Conservation (phyloP, 2,329 filamentous ascomycete species). For the Pyricularia grisea region DNA sequence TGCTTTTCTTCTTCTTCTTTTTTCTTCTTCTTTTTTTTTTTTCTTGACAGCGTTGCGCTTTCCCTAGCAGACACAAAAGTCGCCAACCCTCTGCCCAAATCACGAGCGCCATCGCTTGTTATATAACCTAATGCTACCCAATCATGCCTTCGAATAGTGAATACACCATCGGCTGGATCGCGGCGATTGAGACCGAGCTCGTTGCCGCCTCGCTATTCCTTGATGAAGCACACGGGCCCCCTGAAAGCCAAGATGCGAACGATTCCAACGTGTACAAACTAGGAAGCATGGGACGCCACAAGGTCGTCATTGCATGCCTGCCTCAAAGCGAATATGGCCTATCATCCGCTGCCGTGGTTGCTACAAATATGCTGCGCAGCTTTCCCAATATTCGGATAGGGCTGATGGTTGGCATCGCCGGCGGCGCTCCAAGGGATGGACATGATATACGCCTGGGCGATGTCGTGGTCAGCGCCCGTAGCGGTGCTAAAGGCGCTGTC, state of each 20-base stretch:
- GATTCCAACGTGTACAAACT: slow-evolving; percentile 22
- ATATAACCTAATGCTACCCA: too few species aligned
- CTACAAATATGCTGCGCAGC: slow-evolving; percentile 17
- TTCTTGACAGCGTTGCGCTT: too few species aligned
- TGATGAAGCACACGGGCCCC: neutral
- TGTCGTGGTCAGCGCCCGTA: slow-evolving; percentile 18
- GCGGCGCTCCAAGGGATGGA: slow-evolving; percentile 22
- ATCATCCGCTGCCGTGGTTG: slow-evolving; percentile 17
- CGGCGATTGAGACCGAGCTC: neutral
- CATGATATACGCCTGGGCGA: slow-evolving; percentile 26
- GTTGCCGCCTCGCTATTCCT: neutral
- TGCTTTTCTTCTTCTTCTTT: too few species aligned
- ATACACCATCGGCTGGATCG: neutral
- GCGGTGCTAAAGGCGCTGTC: slow-evolving; percentile 11
- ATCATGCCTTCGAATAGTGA: neutral
- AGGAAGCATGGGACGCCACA: slow-evolving; percentile 22
- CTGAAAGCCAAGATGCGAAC: neutral
- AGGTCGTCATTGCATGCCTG: slow-evolving; percentile 23
- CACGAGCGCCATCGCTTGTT: too few species aligned
- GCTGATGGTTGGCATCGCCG: slow-evolving; percentile 24
- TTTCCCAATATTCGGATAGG: slow-evolving; percentile 20
- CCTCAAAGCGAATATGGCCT: slow-evolving; percentile 17
- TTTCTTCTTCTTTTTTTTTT: too few species aligned
- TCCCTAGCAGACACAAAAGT: too few species aligned
- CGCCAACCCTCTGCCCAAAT: too few species aligned